Conservation (phyloP, 805 yeast species). For the Naumovozyma dairenensis region DNA sequence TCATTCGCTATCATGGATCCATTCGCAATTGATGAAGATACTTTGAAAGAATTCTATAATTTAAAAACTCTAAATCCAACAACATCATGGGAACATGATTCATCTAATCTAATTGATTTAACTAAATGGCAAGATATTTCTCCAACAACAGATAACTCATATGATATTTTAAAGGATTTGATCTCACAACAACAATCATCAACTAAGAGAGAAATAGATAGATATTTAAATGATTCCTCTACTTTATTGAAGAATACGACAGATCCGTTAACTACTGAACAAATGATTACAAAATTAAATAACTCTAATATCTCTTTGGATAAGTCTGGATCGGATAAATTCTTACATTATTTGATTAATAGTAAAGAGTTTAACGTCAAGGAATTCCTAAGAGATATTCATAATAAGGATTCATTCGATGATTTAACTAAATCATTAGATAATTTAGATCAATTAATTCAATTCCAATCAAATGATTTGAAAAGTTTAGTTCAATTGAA, state of each 20-base stretch:
- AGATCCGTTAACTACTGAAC: conserved; percentile 50
- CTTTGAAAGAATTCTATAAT: conserved; percentile 34
- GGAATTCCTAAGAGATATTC: conserved; percentile 45
- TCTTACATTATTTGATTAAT: conserved; percentile 41
- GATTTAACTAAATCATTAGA: conserved; percentile 41
- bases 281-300: conserved; percentile 32
- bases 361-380: conserved; percentile 52
- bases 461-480: conserved; percentile 40
- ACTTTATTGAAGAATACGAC: conserved; percentile 13
- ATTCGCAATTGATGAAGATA: conserved; percentile 18
- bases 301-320: conserved; percentile 29
- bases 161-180: conserved; percentile 26
- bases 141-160: conserved; percentile 25
- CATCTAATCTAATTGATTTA: conserved; percentile 20
- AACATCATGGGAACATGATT: conserved; percentile 29
- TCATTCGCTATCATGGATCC: conserved; percentile 6
- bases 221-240: conserved; percentile 12
- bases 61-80: conserved; percentile 35
- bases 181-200: conserved; percentile 21
- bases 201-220: conserved; percentile 17
- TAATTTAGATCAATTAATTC: conserved; percentile 39
- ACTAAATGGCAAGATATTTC: conserved; percentile 17
- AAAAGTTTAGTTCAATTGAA: conserved; percentile 46
- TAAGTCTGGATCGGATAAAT: conserved; percentile 20
- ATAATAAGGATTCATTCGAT: conserved; percentile 43